phyloP scores from a whole-genome alignment of 1,139 yeast species.

The Suhomyces chickasaworum region DNA sequence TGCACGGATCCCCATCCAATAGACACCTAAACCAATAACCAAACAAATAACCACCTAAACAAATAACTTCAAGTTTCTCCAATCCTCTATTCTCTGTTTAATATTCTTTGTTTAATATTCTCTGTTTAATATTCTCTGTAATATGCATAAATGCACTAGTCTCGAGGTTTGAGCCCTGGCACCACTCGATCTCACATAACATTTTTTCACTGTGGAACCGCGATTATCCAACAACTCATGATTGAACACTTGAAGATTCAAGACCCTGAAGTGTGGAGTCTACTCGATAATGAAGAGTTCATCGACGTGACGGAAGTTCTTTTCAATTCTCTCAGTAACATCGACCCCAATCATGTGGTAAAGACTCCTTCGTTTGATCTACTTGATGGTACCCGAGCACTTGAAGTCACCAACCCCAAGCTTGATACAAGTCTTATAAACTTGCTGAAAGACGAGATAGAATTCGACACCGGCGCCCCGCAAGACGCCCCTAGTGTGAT shows the following conservation, averaged over 20 bases:
- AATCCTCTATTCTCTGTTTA: too few species aligned
- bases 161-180: neutral
- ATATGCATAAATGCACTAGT: too few species aligned
- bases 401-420: slow-evolving; percentile 62
- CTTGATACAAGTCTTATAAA: slow-evolving; percentile 64
- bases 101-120: too few species aligned
- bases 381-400: slow-evolving; percentile 74
- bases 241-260: slow-evolving; percentile 11
- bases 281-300: slow-evolving; percentile 11
- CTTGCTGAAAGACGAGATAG: slow-evolving; percentile 40
- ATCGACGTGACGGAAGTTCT: slow-evolving; percentile 48
- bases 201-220: neutral
- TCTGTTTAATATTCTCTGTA: too few species aligned
- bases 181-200: neutral
- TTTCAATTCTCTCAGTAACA: slow-evolving; percentile 30
- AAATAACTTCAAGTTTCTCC: too few species aligned
- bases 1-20: too few species aligned
- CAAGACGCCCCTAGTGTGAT: slow-evolving; percentile 40
- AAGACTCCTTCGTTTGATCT: slow-evolving; percentile 57
- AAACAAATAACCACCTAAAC: too few species aligned
- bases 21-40: too few species aligned
- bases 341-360: slow-evolving; percentile 47
- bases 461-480: slow-evolving; percentile 38
- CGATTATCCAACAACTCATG: slow-evolving; percentile 5
- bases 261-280: slow-evolving; percentile 8